A percentile compares a stretch with the other conserved stretches of the same genome.
Conservation (phyloP, 2,329 filamentous ascomycete species). For the Hypoxylon sp. region DNA sequence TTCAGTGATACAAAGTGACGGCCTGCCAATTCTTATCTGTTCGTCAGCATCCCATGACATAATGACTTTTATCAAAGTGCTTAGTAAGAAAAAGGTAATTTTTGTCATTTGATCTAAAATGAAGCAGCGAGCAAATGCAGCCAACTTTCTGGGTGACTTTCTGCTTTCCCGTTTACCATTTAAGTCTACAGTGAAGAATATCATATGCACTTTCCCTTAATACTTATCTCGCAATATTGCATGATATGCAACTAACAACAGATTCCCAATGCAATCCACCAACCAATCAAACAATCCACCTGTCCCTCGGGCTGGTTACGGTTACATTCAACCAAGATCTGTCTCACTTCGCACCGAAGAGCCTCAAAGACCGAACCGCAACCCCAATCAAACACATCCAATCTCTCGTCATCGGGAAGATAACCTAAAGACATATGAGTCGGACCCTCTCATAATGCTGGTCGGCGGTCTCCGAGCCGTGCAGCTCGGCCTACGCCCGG, state of each 20-base stretch:
- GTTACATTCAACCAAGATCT: constrained; percentile 45
- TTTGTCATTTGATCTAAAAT: too few species aligned
- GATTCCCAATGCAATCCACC: neutral
- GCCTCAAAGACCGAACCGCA: constrained; percentile 35
- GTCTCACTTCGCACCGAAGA: constrained; percentile 39
- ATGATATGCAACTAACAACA: constrained; percentile 6
- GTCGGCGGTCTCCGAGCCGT: constrained; percentile 22
- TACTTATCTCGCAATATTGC: neutral
- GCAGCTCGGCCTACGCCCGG: constrained; percentile 27
- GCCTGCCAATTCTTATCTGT: too few species aligned
- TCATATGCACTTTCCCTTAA: too few species aligned
- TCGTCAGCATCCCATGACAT: too few species aligned
- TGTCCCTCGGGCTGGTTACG: constrained; percentile 23
- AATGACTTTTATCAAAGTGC: too few species aligned
- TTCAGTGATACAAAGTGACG: too few species aligned
- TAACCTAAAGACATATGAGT: neutral
- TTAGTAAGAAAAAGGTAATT: too few species aligned
- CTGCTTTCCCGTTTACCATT: too few species aligned
- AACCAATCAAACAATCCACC: constrained; percentile 20
- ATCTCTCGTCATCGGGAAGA: constrained; percentile 7
- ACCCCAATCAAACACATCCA: constrained; percentile 3
- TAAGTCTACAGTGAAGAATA: too few species aligned
- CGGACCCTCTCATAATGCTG: constrained; percentile 23
- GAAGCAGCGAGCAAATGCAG: too few species aligned
- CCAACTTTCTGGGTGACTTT: too few species aligned